A percentile compares a stretch with the other conserved stretches of the same genome.
These are phyloP conservation scores for Ceratobasidium theobromae DNA, from an alignment of 1,284 basidiomycete genomes.

Conservation along the genomic window DNA sequence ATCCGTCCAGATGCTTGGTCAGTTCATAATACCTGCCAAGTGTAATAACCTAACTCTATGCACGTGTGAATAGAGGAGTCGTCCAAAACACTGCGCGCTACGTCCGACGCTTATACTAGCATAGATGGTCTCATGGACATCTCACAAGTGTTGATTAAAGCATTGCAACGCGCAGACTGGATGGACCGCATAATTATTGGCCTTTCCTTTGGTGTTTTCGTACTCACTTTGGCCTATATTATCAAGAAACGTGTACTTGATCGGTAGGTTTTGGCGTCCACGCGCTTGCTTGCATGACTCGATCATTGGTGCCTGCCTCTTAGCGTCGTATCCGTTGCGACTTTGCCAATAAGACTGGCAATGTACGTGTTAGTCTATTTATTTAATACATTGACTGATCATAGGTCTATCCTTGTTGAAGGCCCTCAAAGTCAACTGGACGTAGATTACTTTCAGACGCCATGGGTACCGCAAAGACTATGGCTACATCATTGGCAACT, in stretches of 20 bases:
- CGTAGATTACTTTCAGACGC: neutral
- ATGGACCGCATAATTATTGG: conserved; percentile 85
- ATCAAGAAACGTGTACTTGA: conserved; percentile 84
- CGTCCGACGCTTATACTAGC: conserved; percentile 76
- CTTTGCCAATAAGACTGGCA: neutral
- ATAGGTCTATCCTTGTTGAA: no score
- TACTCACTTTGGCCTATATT: conserved; percentile 81
- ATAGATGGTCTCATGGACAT: conserved; percentile 73
- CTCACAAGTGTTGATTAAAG: conserved; percentile 79
- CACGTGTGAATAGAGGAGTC: conserved; percentile 63
- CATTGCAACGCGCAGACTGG: conserved; percentile 86
- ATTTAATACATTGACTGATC: no score
- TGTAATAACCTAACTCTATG: neutral
- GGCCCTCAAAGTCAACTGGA: neutral
- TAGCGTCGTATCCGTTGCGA: conserved; percentile 16
- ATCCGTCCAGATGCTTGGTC: conserved; percentile 81
- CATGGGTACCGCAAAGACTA: neutral
- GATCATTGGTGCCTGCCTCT: neutral
- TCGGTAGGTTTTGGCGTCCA: neutral
- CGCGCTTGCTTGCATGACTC: neutral
- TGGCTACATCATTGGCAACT: neutral
- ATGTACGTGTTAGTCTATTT: neutral
- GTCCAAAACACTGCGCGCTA: conserved; percentile 69
- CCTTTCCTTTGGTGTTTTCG: conserved; percentile 75
- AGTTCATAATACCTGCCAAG: conserved; percentile 37